These are phyloP conservation scores for Pestalotiopsis sp. DNA, from an alignment of 2,329 filamentous ascomycete genomes.

Conservation along the genomic window DNA sequence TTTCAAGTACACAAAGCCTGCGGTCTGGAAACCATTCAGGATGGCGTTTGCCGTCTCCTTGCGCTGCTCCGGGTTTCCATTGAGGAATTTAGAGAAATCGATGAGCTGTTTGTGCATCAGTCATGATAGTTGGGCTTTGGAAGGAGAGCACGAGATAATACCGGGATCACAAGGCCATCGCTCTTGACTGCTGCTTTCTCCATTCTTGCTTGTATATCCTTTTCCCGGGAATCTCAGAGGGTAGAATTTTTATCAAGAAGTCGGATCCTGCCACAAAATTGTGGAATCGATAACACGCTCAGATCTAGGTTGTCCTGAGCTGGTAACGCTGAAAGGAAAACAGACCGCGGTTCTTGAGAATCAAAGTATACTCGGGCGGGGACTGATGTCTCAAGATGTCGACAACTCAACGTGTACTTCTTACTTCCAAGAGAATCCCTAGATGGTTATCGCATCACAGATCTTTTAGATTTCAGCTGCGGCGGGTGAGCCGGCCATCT, in stretches of 20 bases:
- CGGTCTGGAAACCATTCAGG: conserved; percentile 78
- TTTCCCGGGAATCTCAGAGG: not conserved
- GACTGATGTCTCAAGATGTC: too few relatives aligned
- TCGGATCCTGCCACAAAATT: not conserved
- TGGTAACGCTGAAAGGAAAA: too few relatives aligned
- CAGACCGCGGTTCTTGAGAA: too few relatives aligned
- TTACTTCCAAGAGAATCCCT: too few relatives aligned
- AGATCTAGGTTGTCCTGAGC: too few relatives aligned
- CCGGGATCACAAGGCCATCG: conserved; percentile 58
- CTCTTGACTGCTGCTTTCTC: conserved; percentile 48
- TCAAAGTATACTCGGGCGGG: too few relatives aligned
- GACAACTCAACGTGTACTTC: too few relatives aligned
- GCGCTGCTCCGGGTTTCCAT: conserved; percentile 62
- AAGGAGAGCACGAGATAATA: conserved; percentile 26
- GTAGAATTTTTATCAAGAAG: not conserved
- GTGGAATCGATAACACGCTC: too few relatives aligned
- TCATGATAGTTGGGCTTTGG: not conserved
- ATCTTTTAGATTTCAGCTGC: not conserved
- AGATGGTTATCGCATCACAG: not conserved
- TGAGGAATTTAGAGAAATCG: conserved; percentile 75
- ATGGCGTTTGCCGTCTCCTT: conserved; percentile 70
- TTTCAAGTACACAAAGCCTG: conserved; percentile 87
- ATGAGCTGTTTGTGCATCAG: conserved; percentile 60
- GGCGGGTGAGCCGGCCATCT: not conserved
- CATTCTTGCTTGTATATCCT: conserved; percentile 27